A percentile compares a stretch with the other conserved stretches of the same genome.
These are phyloP conservation scores for Leccinum aurantiacum DNA, from an alignment of 768 basidiomycete genomes.

Conservation along the genomic window DNA sequence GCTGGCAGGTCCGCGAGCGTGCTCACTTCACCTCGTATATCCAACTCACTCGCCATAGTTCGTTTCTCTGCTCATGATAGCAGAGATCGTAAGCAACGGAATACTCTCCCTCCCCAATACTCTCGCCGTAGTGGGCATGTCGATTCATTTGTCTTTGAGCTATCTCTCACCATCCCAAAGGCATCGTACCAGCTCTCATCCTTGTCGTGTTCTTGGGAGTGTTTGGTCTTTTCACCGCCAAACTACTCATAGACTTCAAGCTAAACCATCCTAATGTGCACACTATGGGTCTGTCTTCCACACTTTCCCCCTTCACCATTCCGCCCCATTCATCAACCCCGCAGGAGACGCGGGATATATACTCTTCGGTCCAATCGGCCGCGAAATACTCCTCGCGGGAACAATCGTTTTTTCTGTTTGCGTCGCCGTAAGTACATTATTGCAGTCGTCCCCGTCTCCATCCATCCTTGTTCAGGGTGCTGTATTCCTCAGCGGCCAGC, in stretches of 20 bases:
- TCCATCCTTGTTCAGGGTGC: neutral
- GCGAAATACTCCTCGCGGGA: conserved; percentile 4
- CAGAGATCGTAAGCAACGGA: conserved; percentile 9
- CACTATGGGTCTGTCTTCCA: conserved; percentile 43
- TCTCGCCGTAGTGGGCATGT: conserved; percentile 4
- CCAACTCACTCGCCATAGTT: neutral
- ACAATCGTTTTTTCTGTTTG: conserved; percentile 3
- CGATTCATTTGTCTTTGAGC: neutral
- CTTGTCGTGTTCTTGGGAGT: conserved; percentile 4
- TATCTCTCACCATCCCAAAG: conserved; percentile 2
- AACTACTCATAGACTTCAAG: conserved; percentile 40
- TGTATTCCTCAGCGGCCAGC: conserved; percentile 47
- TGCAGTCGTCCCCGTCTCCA: neutral
- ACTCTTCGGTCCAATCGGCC: conserved; percentile 5
- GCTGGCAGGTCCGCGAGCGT: conserved; percentile 1
- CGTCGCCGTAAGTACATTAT: conserved; percentile 1
- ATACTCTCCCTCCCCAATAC: neutral
- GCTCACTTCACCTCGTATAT: no score
- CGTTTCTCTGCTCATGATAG: conserved; percentile 1
- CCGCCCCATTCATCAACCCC: neutral
- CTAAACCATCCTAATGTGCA: conserved; percentile 52
- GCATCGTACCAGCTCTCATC: conserved; percentile 10
- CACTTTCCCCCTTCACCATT: neutral
- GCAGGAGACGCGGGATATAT: conserved; percentile 8
- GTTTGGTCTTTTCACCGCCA: conserved; percentile 31